Evolutionary conservation across 345 rosid genomes (phyloP).

Genomic region (Citrus inodora): DNA sequence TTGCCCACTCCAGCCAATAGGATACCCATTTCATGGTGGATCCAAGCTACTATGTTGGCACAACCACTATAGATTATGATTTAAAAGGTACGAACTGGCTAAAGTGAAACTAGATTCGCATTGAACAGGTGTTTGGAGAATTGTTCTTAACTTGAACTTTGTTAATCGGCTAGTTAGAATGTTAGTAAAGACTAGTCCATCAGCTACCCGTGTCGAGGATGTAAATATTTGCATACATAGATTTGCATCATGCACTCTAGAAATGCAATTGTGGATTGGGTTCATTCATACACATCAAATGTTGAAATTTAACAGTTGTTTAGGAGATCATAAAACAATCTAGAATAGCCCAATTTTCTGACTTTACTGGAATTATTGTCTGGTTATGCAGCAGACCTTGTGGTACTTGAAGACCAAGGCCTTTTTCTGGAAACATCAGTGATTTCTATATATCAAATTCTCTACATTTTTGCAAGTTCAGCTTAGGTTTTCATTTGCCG

Average conservation of each 20-base stretch:
- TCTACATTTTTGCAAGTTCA: not conserved
- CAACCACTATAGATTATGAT: no score
- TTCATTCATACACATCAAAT: not conserved
- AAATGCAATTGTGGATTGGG: not conserved
- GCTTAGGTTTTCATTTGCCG: not conserved
- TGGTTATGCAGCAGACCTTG: not conserved
- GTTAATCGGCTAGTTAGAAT: not conserved
- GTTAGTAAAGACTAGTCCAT: not conserved
- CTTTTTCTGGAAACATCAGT: not conserved
- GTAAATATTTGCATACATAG: not conserved
- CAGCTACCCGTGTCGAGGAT: not conserved
- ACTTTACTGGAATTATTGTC: not conserved
- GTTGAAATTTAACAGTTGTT: no score
- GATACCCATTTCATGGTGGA: no score
- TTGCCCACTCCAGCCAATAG: no score
- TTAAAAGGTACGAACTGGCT: no score
- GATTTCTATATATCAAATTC: not conserved
- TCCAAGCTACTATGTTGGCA: rapidly evolving
- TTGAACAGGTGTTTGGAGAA: no score
- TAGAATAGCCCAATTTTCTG: no score
- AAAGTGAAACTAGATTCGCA: no score
- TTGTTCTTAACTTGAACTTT: no score
- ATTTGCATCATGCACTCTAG: not conserved
- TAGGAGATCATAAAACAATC: no score
- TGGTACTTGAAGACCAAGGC: not conserved